A percentile compares a stretch with the other conserved stretches of the same genome.
Evolutionary conservation across 208 protist species (phyloP).

Genomic region (Novymonas esmeraldas): DNA sequence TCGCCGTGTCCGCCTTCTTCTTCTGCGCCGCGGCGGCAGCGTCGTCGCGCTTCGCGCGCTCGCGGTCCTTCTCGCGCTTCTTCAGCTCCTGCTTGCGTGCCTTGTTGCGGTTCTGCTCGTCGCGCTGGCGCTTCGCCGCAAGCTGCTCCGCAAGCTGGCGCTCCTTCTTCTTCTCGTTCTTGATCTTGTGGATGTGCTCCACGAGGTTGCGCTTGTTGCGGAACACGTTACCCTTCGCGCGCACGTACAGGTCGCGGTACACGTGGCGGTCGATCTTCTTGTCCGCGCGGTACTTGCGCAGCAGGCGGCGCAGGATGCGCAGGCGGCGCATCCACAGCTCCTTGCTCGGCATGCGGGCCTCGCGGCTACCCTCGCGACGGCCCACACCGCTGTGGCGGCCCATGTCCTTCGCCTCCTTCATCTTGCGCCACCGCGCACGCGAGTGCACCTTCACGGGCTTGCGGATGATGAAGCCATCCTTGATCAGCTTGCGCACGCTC

Average conservation of each 20-base stretch:
- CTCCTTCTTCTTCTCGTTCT: conserved; percentile 96
- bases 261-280: conserved; percentile 98
- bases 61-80: conserved; percentile 78
- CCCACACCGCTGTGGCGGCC: conserved; percentile 95
- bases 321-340: conserved; percentile 98
- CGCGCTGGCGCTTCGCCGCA: conserved; percentile 68
- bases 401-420: conserved; percentile 92
- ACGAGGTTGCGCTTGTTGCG: conserved; percentile 99
- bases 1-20: conserved; percentile 48
- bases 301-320: conserved; percentile 96
- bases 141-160: conserved; percentile 94
- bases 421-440: conserved; percentile 90
- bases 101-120: conserved; percentile 74
- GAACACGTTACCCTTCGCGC: conserved; percentile 99
- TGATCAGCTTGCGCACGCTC: conserved; percentile 97
- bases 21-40: conserved; percentile 45
- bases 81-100: conserved; percentile 75
- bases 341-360: conserved; percentile 98
- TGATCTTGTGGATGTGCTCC: conserved; percentile 98
- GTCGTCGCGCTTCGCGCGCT: conserved; percentile 69
- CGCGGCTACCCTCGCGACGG: conserved; percentile 96
- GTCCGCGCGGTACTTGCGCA: conserved; percentile 97
- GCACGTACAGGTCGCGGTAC: conserved; percentile 98
- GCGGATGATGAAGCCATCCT: conserved; percentile 97
- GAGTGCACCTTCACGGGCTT: conserved; percentile 97